Conservation (phyloP, 768 basidiomycete genomes). For the Tricholomella constricta region DNA sequence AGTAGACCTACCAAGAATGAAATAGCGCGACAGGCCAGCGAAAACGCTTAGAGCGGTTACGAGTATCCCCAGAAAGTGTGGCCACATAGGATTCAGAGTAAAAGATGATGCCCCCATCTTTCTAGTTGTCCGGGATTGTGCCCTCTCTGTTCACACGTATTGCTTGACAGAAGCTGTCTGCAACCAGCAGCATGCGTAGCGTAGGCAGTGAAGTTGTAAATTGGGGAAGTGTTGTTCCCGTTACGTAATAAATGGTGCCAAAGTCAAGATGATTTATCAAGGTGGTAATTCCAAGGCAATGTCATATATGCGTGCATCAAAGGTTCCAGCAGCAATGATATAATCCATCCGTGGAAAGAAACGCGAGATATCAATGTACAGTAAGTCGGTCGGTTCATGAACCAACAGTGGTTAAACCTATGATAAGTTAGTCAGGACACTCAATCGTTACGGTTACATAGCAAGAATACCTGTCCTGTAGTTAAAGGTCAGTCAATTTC, state of each 20-base stretch:
- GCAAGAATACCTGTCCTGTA: slow-evolving; percentile 19
- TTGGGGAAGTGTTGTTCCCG: not conserved
- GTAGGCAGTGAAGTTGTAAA: too few relatives aligned
- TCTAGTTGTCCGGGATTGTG: not conserved
- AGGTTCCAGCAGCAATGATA: not conserved
- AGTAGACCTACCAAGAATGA: slow-evolving; percentile 21
- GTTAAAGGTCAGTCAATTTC: not conserved
- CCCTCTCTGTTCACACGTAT: not conserved
- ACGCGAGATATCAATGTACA: not conserved
- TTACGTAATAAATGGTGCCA: slow-evolving; percentile 4
- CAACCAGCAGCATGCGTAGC: not conserved
- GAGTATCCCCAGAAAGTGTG: slow-evolving; percentile 41
- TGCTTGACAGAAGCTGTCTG: not conserved
- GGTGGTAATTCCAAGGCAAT: too few relatives aligned
- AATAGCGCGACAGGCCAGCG: slow-evolving; percentile 41
- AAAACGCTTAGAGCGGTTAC: slow-evolving; percentile 38
- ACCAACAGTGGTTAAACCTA: slow-evolving; percentile 9
- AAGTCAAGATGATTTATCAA: too few relatives aligned
- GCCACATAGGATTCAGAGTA: slow-evolving; percentile 42
- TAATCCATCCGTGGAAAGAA: not conserved
- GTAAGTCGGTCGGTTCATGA: not conserved
- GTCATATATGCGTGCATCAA: not conserved
- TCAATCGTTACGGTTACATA: not conserved
- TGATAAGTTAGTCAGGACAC: not conserved
- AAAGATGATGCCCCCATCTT: slow-evolving; percentile 17